Conservation (phyloP, 2,329 filamentous ascomycete species). For the Westerdykella ornata region DNA sequence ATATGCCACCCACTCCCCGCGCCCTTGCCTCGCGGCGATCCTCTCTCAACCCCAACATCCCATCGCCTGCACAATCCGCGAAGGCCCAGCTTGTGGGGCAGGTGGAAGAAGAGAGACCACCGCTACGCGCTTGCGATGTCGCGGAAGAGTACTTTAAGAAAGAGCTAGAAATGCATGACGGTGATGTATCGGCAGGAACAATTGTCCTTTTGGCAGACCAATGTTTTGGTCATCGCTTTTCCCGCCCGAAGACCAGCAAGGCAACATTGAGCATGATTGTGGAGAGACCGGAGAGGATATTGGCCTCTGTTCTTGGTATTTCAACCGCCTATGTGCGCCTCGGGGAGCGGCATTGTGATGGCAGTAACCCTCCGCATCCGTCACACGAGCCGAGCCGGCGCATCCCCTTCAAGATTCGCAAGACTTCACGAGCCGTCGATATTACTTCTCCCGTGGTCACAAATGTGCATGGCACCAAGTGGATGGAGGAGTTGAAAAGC, state of each 20-base stretch:
- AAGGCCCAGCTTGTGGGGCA: slow-evolving; percentile 38
- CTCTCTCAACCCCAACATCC: slow-evolving; percentile 39
- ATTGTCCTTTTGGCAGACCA: slow-evolving; percentile 85
- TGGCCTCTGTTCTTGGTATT: slow-evolving; percentile 74
- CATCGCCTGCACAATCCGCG: slow-evolving; percentile 29
- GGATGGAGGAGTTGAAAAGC: slow-evolving; percentile 84
- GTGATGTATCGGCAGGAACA: slow-evolving; percentile 50
- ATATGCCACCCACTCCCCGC: slow-evolving; percentile 33
- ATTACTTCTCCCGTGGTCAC: slow-evolving; percentile 73
- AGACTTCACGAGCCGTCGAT: slow-evolving; percentile 64
- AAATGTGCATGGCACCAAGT: slow-evolving; percentile 81
- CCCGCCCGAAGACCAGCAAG: slow-evolving; percentile 70
- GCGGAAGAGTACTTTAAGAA: slow-evolving; percentile 62
- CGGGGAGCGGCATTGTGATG: slow-evolving; percentile 70
- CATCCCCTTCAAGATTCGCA: slow-evolving; percentile 77
- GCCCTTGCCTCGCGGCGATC: slow-evolving; percentile 37
- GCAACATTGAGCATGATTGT: slow-evolving; percentile 72
- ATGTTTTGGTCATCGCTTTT: slow-evolving; percentile 90
- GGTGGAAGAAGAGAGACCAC: slow-evolving; percentile 36
- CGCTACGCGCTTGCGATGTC: slow-evolving; percentile 50
- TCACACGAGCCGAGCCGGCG: slow-evolving; percentile 52
- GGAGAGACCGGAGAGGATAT: slow-evolving; percentile 85
- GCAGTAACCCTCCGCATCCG: slow-evolving; percentile 60
- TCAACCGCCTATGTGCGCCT: slow-evolving; percentile 86
- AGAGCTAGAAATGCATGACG: slow-evolving; percentile 60